Evolutionary conservation across 352 stramenopile species (phyloP), one percentile per base, ranked within the genome.

Genomic region (Phytophthora rubi): DNA sequence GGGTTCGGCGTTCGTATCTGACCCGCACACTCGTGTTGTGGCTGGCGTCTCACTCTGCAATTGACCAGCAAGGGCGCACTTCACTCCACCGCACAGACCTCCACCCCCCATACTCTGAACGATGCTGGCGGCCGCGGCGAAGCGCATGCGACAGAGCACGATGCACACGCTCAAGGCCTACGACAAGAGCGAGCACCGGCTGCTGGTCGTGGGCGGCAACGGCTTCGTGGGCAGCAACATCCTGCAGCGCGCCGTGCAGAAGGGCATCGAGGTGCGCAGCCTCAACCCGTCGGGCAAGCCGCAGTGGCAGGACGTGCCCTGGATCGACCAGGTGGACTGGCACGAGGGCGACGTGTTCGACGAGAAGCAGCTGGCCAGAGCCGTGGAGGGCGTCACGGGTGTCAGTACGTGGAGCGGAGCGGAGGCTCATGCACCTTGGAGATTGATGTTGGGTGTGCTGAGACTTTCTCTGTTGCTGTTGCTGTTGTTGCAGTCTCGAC

Each of bases 191-290:
- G 87, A 94, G 79, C 88, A 94, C 70, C 64, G 63, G 9, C 71
- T 97, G 57, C 84, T 97, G 23, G 82, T 98, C 53, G 75, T 97
- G n/a, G 90, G 90, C 39, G 92, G 92, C 57, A 96, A 90, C 52
- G 90, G 90, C 63, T 98, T 96, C 74, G 90, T 97, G 35, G 92
- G 92, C 61, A 94, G 90, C 75, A 98, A 98, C 77, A 90, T 97
- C 57, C 75, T 96, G 18, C 86, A 97, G 67, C 88, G 87, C 18
- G 90, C 90, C 12, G 83, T 97, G 33, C 82, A 96, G 72, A 97
- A 96, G 44, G 86, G 83, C 55, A 95, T 97, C 56, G 78, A 87
- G 9, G 90, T 97, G 73, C 89, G 88, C 64, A 96, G 87, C 61
- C 81, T 98, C 26, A 97, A 90, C 70, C 83, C 79, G 45, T 92